phyloP scores from a whole-genome alignment of 2,329 filamentous ascomycete species.

The Alternaria brassicicola region DNA sequence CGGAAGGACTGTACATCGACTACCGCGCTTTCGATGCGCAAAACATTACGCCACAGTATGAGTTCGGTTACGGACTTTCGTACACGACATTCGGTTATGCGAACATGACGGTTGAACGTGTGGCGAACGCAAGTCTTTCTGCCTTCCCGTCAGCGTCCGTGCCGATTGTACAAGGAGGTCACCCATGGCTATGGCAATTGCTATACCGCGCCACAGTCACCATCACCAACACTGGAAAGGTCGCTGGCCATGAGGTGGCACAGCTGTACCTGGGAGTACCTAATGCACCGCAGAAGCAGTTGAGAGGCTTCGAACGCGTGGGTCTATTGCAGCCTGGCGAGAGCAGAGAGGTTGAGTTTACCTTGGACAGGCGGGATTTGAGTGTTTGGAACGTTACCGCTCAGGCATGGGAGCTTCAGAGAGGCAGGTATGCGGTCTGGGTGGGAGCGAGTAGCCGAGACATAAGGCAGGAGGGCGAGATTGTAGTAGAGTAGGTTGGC shows the following conservation, averaged over 20 bases:
- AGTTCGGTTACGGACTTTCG: conserved; percentile 76
- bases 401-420: conserved; percentile 75
- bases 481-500: conserved; percentile 10
- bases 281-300: conserved; percentile 66
- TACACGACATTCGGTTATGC: conserved; percentile 80
- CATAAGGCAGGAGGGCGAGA: conserved; percentile 29
- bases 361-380: conserved; percentile 76
- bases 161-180: conserved; percentile 39
- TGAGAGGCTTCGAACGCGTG: conserved; percentile 81
- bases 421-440: conserved; percentile 36
- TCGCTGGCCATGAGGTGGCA: conserved; percentile 70
- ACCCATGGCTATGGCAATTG: conserved; percentile 65
- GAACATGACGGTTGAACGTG: conserved; percentile 62
- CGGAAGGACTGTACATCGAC: conserved; percentile 80
- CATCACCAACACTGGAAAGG: conserved; percentile 71
- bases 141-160: conserved; percentile 19
- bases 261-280: conserved; percentile 71
- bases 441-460: conserved; percentile 48
- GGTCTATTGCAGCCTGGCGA: conserved; percentile 68
- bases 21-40: conserved; percentile 74
- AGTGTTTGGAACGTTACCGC: conserved; percentile 78
- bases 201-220: conserved; percentile 69
- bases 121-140: conserved; percentile 48
- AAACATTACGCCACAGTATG: conserved; percentile 70
- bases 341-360: conserved; percentile 66